phyloP scores from a whole-genome alignment of 1,284 basidiomycete species.

The Cryptococcus wingfieldii region DNA sequence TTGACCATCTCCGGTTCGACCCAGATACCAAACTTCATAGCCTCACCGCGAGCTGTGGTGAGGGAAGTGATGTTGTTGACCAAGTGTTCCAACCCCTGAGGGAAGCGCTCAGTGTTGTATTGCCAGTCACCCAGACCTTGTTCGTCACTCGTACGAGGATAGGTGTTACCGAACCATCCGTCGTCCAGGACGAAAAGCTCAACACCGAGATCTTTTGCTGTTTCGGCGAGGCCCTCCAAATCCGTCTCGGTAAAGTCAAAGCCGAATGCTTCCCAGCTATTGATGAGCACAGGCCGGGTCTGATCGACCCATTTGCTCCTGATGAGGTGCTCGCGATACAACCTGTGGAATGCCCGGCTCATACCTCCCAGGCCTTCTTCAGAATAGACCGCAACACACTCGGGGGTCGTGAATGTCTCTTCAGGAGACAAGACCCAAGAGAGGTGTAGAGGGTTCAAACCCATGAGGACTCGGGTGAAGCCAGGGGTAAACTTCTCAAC shows the following conservation, averaged over 20 bases:
- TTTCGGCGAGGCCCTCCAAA: conserved; percentile 20
- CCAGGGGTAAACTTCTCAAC: too few species aligned
- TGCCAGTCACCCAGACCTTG: conserved; percentile 37
- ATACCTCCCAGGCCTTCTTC: too few species aligned
- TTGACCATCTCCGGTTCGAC: conserved; percentile 44
- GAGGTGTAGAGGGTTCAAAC: too few species aligned
- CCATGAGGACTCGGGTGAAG: too few species aligned
- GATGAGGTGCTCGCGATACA: conserved; percentile 29
- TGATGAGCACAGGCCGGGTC: conserved; percentile 27
- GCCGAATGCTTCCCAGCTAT: conserved; percentile 40
- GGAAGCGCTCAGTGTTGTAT: conserved; percentile 27
- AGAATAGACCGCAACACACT: too few species aligned
- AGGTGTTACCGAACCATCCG: conserved; percentile 36
- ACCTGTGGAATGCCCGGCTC: conserved; percentile 13
- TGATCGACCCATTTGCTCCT: conserved; percentile 11
- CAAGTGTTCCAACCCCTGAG: conserved; percentile 21
- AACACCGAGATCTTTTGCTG: conserved; percentile 23
- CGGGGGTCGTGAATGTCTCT: too few species aligned
- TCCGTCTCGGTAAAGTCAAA: conserved; percentile 27
- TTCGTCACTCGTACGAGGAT: background rate
- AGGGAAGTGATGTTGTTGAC: conserved; percentile 6
- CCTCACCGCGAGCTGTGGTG: conserved; percentile 5
- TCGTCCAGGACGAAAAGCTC: conserved; percentile 40
- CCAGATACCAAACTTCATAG: conserved; percentile 35
- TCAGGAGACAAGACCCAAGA: too few species aligned